Conservation (phyloP, 345 rosid genomes). For the Draba incana region DNA sequence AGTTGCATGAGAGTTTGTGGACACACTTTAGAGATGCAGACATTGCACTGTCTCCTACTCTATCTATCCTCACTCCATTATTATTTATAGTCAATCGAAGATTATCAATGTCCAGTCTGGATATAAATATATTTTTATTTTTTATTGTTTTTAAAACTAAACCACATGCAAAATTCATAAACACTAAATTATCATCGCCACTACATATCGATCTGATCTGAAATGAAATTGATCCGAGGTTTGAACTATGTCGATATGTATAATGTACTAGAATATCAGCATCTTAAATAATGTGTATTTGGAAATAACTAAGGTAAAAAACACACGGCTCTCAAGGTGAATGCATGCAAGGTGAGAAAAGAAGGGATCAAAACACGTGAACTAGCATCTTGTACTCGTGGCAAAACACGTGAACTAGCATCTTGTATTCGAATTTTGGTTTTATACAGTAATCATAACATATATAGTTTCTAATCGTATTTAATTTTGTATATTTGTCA, state of each 20-base stretch:
- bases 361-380: slow-evolving; percentile 7
- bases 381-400: neutral
- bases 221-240: too few species aligned
- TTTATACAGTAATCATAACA: too few species aligned
- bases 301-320: neutral
- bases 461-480: too few species aligned
- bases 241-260: too few species aligned
- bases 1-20: slow-evolving; percentile 35
- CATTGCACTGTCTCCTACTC: slow-evolving; percentile 31
- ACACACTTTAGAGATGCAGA: slow-evolving; percentile 17
- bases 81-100: neutral
- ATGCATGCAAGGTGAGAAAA: slow-evolving; percentile 4
- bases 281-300: too few species aligned
- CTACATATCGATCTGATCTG: too few species aligned
- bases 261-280: too few species aligned
- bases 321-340: slow-evolving; percentile 5
- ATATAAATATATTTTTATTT: too few species aligned
- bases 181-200: too few species aligned
- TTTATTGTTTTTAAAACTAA: neutral
- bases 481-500: too few species aligned
- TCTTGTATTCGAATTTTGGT: too few species aligned
- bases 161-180: neutral
- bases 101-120: neutral
- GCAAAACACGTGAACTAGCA: slow-evolving; percentile 1
- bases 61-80: slow-evolving; percentile 18